Evolutionary conservation across 305 asterid genomes (phyloP).

Genomic region (Rubia balearica): DNA sequence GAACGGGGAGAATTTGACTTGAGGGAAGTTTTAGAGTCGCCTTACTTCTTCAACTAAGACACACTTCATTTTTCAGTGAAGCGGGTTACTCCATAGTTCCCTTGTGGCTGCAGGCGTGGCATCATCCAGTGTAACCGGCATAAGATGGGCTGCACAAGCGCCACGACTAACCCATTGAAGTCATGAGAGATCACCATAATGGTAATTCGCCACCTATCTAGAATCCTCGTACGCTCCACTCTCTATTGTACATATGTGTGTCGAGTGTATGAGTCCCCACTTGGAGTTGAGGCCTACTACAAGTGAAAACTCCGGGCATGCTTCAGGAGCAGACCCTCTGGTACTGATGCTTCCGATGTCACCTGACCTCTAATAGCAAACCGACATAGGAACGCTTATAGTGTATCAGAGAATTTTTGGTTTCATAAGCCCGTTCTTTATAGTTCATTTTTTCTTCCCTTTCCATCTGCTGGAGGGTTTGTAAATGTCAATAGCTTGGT

Average conservation of each 20-base stretch:
- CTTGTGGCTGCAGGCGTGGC: neutral
- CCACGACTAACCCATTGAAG: neutral
- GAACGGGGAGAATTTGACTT: constrained; percentile 88
- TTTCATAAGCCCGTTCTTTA: neutral
- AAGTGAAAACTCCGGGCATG: neutral
- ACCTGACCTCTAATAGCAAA: neutral
- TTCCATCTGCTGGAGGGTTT: neutral
- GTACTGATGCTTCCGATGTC: neutral
- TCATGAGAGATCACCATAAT: neutral
- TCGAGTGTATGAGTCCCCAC: neutral
- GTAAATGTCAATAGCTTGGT: constrained; percentile 2
- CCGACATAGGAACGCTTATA: neutral
- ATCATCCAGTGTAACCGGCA: neutral
- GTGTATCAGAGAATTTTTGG: neutral
- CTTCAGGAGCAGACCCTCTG: neutral
- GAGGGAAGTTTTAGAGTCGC: constrained; percentile 67
- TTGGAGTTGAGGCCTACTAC: neutral
- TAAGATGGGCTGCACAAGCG: neutral
- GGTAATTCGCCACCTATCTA: neutral
- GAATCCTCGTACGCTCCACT: neutral
- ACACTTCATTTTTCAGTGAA: neutral
- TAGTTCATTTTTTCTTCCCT: neutral
- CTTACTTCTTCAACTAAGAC: constrained; percentile 86
- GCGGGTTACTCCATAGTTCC: neutral
- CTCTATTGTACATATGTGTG: constrained; percentile 13